These are phyloP conservation scores for Plasmodium chabaudi DNA, from an alignment of 169 alveolate species.

Conservation along the genomic window DNA sequence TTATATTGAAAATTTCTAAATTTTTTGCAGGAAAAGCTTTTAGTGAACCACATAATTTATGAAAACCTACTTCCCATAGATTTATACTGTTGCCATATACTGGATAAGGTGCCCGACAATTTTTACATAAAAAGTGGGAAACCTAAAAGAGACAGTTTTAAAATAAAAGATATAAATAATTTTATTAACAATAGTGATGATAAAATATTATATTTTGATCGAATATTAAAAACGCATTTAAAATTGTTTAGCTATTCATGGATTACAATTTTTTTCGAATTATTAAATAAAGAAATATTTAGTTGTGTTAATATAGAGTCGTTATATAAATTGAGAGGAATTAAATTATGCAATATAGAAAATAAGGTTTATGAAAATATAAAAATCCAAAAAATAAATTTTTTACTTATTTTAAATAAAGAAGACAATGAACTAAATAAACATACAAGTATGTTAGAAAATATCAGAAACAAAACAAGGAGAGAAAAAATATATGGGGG, in stretches of 20 bases:
- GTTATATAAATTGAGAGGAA: conserved; percentile 35
- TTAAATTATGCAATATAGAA: conserved; percentile 50
- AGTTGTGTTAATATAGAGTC: conserved; percentile 22
- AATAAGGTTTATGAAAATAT: conserved; percentile 55
- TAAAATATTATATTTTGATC: conserved; percentile 41
- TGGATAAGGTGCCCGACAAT: conserved; percentile 48
- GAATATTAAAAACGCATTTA: conserved; percentile 53
- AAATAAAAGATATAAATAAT: conserved; percentile 5
- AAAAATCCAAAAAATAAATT: conserved; percentile 34
- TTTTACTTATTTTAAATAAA: conserved; percentile 29
- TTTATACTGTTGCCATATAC: conserved; percentile 22
- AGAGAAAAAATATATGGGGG: background rate
- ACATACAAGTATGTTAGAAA: background rate
- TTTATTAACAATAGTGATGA: conserved; percentile 26
- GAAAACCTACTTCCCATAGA: conserved; percentile 61
- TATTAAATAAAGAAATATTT: conserved; percentile 19
- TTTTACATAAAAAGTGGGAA: conserved; percentile 30
- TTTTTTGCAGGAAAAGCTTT: conserved; percentile 28
- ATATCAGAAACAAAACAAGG: background rate
- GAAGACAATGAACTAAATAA: conserved; percentile 28
- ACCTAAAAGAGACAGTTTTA: background rate
- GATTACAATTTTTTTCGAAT: conserved; percentile 63
- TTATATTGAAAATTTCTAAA: background rate
- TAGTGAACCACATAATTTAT: conserved; percentile 40
- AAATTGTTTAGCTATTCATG: conserved; percentile 55